These are phyloP conservation scores for Helianthus tuberosus DNA, from an alignment of 129 eudicot genomes.

Conservation along the genomic window DNA sequence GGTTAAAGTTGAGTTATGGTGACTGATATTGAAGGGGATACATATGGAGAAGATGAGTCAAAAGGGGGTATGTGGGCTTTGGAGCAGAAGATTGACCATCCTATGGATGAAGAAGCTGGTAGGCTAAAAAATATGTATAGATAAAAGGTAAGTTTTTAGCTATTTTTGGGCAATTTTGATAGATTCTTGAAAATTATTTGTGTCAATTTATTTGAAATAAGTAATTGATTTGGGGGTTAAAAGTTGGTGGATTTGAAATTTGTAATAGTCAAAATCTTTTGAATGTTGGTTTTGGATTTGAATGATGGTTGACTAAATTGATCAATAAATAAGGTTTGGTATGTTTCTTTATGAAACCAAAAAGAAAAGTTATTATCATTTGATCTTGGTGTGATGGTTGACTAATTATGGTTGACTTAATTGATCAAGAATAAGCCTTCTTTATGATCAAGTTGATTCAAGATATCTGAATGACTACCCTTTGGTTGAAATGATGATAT, in stretches of 20 bases:
- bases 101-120: too few relatives aligned
- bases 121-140: too few relatives aligned
- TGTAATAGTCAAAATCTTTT: constrained; percentile 3
- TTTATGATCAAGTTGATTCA: neutral
- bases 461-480: neutral
- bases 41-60: too few relatives aligned
- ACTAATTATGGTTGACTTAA: constrained; percentile 12
- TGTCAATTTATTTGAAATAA: neutral
- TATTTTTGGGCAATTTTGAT: too few relatives aligned
- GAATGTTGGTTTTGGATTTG: constrained; percentile 17
- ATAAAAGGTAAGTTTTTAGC: too few relatives aligned
- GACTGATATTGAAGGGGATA: too few relatives aligned
- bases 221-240: neutral
- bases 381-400: constrained; percentile 15
- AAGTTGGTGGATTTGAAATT: constrained; percentile 20
- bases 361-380: neutral
- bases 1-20: too few relatives aligned
- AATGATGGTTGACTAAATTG: constrained; percentile 16
- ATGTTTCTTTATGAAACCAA: neutral
- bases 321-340: constrained; percentile 12
- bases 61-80: too few relatives aligned
- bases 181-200: neutral
- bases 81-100: too few relatives aligned
- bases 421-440: constrained; percentile 18
- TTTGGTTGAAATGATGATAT: neutral